Evolutionary conservation across 805 yeast genomes (phyloP), one percentile per base, ranked within the genome.

Genomic region (Candida quercuum): DNA sequence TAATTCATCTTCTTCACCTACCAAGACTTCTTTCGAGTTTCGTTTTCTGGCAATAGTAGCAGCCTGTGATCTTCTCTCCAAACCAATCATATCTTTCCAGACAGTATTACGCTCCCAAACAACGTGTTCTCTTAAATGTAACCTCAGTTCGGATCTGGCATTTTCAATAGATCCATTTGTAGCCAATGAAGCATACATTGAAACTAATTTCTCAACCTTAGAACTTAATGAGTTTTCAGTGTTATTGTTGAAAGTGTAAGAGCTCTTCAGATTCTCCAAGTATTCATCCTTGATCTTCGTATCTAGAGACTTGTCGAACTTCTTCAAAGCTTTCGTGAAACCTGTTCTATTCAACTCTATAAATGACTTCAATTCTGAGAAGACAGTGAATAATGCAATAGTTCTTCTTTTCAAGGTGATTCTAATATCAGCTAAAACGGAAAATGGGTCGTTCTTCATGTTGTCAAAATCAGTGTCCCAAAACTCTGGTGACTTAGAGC

Each of bases 81-180:
- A 62, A 17, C 93, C 91, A 56, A 91, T 82, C 82, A 91, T 81
- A 60, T 91, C 97, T 56, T 93, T 81, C 99, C 99, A 91, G 21
- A 91, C 97, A 0, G 97, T 91, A 58, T 88, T 88, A 59, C 99
- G 74, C 63, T 91, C 98, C 94, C 96, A 91, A 15, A 89, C 96
- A 25, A 91, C 85, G 59, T 91, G 95, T 52, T 91, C 99, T 46
- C 97, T 71, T 46, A 91, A 63, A 63, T 76, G 72, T 41, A 74
- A 53, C 37, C 71, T 62, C 30, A 78, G 60, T 59, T 70, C 76
- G 28, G 56, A 51, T 37, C 64, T 65, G 1, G 89, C 84, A 31
- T 51, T 54, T 4, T 53, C 61, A 13, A 57, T 37, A 28, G 64
- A 59, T 6, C 67, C 61, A 33, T 66, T 64, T 8, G 74, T 68